These are phyloP conservation scores for Collybia nuda DNA, from an alignment of 768 basidiomycete species.

Conservation along the genomic window DNA sequence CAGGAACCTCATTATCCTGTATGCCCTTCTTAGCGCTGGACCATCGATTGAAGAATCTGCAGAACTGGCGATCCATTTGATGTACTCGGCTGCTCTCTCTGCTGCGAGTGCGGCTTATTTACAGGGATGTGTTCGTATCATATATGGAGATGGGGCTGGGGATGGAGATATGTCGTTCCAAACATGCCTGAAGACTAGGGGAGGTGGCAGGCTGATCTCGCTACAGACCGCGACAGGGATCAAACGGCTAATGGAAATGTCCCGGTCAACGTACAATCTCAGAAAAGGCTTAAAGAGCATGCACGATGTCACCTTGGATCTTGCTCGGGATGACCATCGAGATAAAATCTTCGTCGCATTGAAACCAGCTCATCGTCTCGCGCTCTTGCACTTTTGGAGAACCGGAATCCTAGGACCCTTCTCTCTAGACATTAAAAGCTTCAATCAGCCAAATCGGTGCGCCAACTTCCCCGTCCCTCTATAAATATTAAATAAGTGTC, in stretches of 20 bases:
- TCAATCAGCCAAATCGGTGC: constrained; percentile 40
- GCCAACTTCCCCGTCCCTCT: not conserved
- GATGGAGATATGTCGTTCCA: constrained; percentile 38
- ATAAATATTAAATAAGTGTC: not conserved
- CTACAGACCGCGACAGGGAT: constrained; percentile 36
- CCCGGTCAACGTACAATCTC: constrained; percentile 27
- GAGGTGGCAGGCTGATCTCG: constrained; percentile 32
- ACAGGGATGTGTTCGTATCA: constrained; percentile 30
- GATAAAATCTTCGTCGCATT: constrained; percentile 39
- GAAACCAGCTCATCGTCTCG: constrained; percentile 38
- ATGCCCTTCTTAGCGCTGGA: constrained; percentile 34
- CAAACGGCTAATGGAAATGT: constrained; percentile 38
- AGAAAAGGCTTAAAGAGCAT: constrained; percentile 26
- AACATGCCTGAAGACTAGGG: constrained; percentile 29
- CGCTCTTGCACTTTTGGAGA: constrained; percentile 33
- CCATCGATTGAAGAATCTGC: constrained; percentile 40
- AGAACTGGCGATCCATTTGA: constrained; percentile 39
- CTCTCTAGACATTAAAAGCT: constrained; percentile 27
- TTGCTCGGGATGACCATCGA: constrained; percentile 36
- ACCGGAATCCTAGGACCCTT: constrained; percentile 40
- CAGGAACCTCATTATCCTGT: constrained; percentile 39
- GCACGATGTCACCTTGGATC: constrained; percentile 30
- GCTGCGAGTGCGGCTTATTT: constrained; percentile 33
- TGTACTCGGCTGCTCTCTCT: constrained; percentile 40
- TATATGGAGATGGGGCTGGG: constrained; percentile 29